Conservation (phyloP, 1,139 yeast genomes). For the Yamadazyma diddensiae region DNA sequence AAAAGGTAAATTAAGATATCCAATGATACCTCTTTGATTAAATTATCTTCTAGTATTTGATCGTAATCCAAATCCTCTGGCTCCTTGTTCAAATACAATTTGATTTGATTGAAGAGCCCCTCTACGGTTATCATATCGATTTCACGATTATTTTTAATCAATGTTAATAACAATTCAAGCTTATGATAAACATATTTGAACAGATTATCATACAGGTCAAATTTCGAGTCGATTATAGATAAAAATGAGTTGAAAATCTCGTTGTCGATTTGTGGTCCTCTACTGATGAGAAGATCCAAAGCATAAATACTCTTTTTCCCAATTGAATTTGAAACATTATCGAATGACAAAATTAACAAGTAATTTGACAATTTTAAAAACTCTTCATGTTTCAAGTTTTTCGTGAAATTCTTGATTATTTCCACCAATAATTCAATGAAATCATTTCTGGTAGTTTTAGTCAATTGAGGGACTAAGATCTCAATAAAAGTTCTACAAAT, state of each 20-base stretch:
- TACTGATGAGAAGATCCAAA: conserved; percentile 42
- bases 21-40: conserved; percentile 48
- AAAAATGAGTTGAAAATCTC: conserved; percentile 8
- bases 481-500: conserved; percentile 23
- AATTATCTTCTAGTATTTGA: conserved; percentile 29
- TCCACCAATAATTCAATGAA: conserved; percentile 64
- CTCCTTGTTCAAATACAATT: conserved; percentile 5
- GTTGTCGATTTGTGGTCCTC: conserved; percentile 3
- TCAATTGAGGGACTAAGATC: conserved; percentile 19
- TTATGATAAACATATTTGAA: conserved; percentile 9
- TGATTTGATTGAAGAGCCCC: conserved; percentile 5
- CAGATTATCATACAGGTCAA: conserved; percentile 4
- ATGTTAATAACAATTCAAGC: conserved; percentile 8
- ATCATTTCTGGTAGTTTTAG: conserved; percentile 45
- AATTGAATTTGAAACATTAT: conserved; percentile 36
- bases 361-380: conserved; percentile 31
- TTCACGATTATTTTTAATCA: conserved; percentile 8
- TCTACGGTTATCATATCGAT: conserved; percentile 4
- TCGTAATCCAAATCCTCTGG: conserved; percentile 44
- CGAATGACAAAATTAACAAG: conserved; percentile 39
- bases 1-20: conserved; percentile 35
- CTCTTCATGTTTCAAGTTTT: conserved; percentile 42
- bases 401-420: conserved; percentile 53
- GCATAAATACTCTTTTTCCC: conserved; percentile 57
- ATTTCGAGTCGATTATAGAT: conserved; percentile 5